Conservation (phyloP, 495 filamentous ascomycete genomes). For the Lentithecium fluviatile region DNA sequence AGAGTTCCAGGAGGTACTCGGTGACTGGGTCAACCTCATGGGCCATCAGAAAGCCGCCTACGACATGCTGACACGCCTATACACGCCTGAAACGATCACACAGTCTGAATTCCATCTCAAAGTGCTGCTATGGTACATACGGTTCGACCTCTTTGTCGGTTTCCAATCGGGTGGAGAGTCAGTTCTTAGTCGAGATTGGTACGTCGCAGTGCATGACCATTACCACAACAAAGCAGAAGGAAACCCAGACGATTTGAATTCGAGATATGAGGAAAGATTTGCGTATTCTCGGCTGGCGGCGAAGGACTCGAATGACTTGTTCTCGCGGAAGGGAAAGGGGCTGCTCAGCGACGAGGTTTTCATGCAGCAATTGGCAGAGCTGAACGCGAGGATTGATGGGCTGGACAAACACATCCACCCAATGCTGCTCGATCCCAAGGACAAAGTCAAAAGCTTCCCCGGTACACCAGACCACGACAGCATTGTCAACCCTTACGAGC, state of each 20-base stretch:
- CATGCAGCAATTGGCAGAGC: constrained; percentile 55
- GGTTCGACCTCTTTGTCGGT: constrained; percentile 82
- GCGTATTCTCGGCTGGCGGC: constrained; percentile 71
- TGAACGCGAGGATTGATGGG: constrained; percentile 54
- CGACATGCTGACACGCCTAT: constrained; percentile 72
- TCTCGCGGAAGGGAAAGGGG: constrained; percentile 65
- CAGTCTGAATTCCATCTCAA: constrained; percentile 65
- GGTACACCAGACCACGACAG: constrained; percentile 55
- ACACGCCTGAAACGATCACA: constrained; percentile 74
- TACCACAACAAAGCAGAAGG: constrained; percentile 57
- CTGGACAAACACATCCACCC: constrained; percentile 60
- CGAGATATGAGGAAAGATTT: constrained; percentile 64
- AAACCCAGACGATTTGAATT: constrained; percentile 61
- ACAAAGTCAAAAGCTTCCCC: constrained; percentile 59
- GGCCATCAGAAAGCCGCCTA: constrained; percentile 90
- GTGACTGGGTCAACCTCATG: constrained; percentile 89
- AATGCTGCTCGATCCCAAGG: constrained; percentile 56
- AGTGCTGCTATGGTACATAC: constrained; percentile 81
- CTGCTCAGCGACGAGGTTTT: constrained; percentile 67
- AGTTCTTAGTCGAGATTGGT: constrained; percentile 78
- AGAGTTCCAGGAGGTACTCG: constrained; percentile 76
- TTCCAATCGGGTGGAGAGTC: constrained; percentile 78
- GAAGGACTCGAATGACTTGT: constrained; percentile 75
- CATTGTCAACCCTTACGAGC: constrained; percentile 69
- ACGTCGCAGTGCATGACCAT: constrained; percentile 61